A percentile compares a stretch with the other conserved stretches of the same genome.
Evolutionary conservation across 345 rosid species (phyloP).

Genomic region (Melastoma malabathricum): DNA sequence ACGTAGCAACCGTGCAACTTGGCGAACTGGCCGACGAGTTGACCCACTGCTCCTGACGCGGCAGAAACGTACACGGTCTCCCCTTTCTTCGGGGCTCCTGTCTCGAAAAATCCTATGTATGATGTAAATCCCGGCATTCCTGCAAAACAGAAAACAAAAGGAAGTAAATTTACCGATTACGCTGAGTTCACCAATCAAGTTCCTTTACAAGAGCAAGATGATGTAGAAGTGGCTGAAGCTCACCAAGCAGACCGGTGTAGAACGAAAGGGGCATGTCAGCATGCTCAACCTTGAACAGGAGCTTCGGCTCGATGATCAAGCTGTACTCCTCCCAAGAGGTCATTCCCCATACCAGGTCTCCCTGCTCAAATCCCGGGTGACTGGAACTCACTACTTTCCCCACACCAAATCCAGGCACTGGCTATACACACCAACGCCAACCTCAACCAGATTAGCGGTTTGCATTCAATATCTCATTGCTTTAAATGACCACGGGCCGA

Average conservation of each 20-base stretch:
- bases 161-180: background rate
- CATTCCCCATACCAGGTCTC: conserved; percentile 43
- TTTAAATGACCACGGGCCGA: too few relatives aligned
- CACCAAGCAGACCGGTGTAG: conserved; percentile 71
- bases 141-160: background rate
- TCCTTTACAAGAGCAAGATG: background rate
- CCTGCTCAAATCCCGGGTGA: conserved; percentile 32
- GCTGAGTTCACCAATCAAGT: background rate
- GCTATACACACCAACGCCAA: conserved; percentile 17
- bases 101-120: conserved; percentile 10
- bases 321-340: conserved; percentile 78
- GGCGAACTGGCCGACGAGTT: conserved; percentile 11
- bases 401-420: conserved; percentile 61
- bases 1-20: conserved; percentile 10
- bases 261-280: conserved; percentile 46
- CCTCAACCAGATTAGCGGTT: background rate
- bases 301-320: conserved; percentile 25
- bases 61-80: conserved; percentile 8
- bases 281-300: conserved; percentile 37
- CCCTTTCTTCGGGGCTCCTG: conserved; percentile 11
- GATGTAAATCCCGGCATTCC: conserved; percentile 13
- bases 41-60: conserved; percentile 13
- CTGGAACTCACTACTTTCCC: conserved; percentile 58
- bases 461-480: too few relatives aligned
- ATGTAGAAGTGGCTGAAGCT: background rate